Conservation (phyloP, 208 protist species). For the Trypanosoma conorhini region DNA sequence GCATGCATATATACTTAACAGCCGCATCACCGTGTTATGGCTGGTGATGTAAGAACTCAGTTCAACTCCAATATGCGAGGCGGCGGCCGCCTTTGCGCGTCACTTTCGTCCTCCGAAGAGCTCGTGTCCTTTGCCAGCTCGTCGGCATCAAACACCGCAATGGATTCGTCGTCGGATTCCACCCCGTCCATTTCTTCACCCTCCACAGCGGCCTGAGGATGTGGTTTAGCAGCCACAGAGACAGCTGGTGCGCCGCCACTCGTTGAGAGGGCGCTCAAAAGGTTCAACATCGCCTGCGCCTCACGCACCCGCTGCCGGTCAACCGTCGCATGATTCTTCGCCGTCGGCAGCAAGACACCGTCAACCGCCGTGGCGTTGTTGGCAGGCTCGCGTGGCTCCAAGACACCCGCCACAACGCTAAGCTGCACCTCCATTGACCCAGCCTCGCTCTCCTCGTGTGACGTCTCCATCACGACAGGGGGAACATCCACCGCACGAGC, state of each 20-base stretch:
- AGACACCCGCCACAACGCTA: constrained; percentile 80
- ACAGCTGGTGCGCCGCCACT: background rate
- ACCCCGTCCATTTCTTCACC: background rate
- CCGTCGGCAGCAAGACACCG: constrained; percentile 74
- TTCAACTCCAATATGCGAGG: constrained; percentile 56
- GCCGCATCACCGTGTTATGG: background rate
- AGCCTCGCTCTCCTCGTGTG: background rate
- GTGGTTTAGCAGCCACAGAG: background rate
- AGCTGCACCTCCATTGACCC: constrained; percentile 51
- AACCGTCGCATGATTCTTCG: constrained; percentile 40
- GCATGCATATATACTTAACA: too few species aligned
- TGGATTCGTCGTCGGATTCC: constrained; percentile 32
- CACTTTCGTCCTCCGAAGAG: constrained; percentile 42
- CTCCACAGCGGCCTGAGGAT: background rate
- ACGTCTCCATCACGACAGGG: constrained; percentile 56
- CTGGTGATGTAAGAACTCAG: constrained; percentile 15
- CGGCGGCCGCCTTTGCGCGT: constrained; percentile 5
- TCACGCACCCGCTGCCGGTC: constrained; percentile 52
- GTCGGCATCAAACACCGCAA: constrained; percentile 73
- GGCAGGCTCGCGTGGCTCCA: constrained; percentile 42
- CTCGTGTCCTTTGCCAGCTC: constrained; percentile 66
- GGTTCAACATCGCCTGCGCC: constrained; percentile 77
- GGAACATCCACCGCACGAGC: constrained; percentile 40
- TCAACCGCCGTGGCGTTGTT: constrained; percentile 18
- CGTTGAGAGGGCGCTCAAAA: constrained; percentile 57